Base-by-base conservation (phyloP, 2,329 filamentous ascomycete genomes). In the Penicillium thymicola region DNA sequence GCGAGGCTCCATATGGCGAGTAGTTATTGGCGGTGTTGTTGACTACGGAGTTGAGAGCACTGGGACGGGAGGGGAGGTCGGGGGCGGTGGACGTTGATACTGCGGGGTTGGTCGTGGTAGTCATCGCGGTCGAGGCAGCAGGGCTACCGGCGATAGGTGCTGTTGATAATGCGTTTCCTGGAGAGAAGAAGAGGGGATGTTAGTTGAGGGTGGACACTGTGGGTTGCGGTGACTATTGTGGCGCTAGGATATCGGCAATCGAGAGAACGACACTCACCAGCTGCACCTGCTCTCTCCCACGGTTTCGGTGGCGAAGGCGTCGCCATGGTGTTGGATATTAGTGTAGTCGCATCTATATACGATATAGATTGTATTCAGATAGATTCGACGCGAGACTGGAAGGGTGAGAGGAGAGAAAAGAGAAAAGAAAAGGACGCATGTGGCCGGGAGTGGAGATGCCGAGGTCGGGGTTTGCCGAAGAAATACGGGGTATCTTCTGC, bases 11-110 rank as follows among this genome's bases (percentile, higher is more conserved):
- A 69, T 85, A 85, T 8, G 78, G 78, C 3, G 89, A 91, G 73
- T 96, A 96, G 59, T 87, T 88, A 6, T 90, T 87, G 42, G 92
- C 91, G 69, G 92, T 97, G 70, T 90, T 89, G 73, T 94, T 96
- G 44, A 95, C 90, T 34, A 92, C 81, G 2, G 89, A 82, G 63
- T 85, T 85, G 59, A 97, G 84, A 11, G 89, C 85, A 51, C 88
- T 86, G 8, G 94, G 92, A 62, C 91, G 85, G 55, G 90, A 87
- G 45, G 94, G 94, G 23, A 97, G 77, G 23, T 87, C 82, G 28
- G 93, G 93, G 23, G 81, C 77, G 54, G 74, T 72, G 40, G 79
- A 66, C 25, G 76, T 65, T 14, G 79, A 63, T 27, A 79, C 70
- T 52, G 81, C 73, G 50, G 78, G 71, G 40, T 79, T 68, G 57